Evolutionary conservation across 345 rosid species (phyloP), one percentile per base, ranked within the genome.

Genomic region (Bretschneidera sinensis): DNA sequence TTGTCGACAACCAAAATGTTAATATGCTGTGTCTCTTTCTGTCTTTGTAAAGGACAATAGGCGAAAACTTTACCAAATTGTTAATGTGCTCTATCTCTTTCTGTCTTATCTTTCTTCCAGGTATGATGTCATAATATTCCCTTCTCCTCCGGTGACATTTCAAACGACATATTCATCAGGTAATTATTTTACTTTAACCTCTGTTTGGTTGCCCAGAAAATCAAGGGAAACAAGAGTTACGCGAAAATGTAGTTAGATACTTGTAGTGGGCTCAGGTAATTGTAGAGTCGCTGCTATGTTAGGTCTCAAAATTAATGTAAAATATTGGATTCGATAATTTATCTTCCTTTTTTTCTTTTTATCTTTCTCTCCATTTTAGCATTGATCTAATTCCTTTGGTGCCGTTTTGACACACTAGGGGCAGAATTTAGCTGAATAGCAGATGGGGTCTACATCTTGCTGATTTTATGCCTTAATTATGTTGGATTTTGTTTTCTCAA

Each of bases 31-130:
- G n/a, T n/a, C n/a, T 22, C 1, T 15, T 57, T 17, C 25, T 45
- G 21, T 55, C 58, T 15, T 39, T n/a, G n/a, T n/a, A n/a, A n/a
- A n/a, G n/a, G n/a, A n/a, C n/a, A n/a, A n/a, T n/a, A 8, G 50
- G 19, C 10, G 31, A 20, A 24, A 47, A 24, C 58, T 59, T 67
- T 50, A 47, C 59, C 68, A 58, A 67, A 33, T 55, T 34, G 17
- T 8, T 1, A 23, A 22, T 21, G 1, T 23, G 50, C 52, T 15
- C 21, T n/a, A n/a, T n/a, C n/a, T 22, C 1, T 15, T 57, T 17
- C 25, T 45, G 21, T 55, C 58, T 15, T 39, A 43, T 57, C 14
- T 23, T 21, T 17, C 17, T 16, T 45, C 24, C 4, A 48, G 9
- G 6, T n/a, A n/a, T 17, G 14, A 15, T 55, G 49, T 43, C 18